These are phyloP conservation scores for Aspergillus funiculosus DNA, from an alignment of 495 filamentous ascomycete genomes.

Conservation along the genomic window DNA sequence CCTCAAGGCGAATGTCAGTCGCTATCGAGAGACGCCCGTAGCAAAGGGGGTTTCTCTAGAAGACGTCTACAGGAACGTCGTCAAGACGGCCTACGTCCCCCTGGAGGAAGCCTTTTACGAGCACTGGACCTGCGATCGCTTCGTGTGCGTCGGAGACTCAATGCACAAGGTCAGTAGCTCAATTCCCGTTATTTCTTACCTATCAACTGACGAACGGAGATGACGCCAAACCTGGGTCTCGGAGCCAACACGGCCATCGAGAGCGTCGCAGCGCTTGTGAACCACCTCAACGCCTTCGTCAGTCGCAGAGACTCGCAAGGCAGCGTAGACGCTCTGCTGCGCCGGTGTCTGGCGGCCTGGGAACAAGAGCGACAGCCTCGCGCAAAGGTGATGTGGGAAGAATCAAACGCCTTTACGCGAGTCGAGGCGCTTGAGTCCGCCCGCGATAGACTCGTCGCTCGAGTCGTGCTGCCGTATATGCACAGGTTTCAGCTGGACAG, in stretches of 20 bases:
- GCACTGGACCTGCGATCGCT: slow-evolving; percentile 15
- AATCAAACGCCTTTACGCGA: slow-evolving; percentile 3
- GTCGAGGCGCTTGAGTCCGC: slow-evolving; percentile 4
- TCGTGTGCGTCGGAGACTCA: slow-evolving; percentile 23
- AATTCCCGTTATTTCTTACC: too few species aligned
- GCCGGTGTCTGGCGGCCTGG: not conserved
- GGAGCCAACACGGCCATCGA: slow-evolving; percentile 27
- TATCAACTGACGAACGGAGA: slow-evolving; percentile 13
- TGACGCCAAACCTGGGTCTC: slow-evolving; percentile 21
- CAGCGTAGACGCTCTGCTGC: not conserved
- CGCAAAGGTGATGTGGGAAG: not conserved
- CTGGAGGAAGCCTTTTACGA: slow-evolving; percentile 19
- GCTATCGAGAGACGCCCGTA: not conserved
- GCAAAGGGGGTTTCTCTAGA: not conserved
- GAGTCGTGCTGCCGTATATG: not conserved
- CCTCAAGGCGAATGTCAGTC: not conserved
- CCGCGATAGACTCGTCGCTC: slow-evolving; percentile 3
- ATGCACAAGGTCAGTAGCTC: slow-evolving; percentile 27
- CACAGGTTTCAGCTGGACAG: not conserved
- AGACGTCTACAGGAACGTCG: not conserved
- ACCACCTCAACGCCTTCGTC: slow-evolving; percentile 20
- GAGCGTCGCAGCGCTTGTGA: slow-evolving; percentile 39
- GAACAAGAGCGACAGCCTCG: slow-evolving; percentile 1
- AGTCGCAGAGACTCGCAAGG: not conserved
- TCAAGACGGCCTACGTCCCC: not conserved